Percentiles rank a stretch among this genome's conserved stretches.
Evolutionary conservation across 306 rosid species (phyloP).

Genomic region (Crataegus laevigata): DNA sequence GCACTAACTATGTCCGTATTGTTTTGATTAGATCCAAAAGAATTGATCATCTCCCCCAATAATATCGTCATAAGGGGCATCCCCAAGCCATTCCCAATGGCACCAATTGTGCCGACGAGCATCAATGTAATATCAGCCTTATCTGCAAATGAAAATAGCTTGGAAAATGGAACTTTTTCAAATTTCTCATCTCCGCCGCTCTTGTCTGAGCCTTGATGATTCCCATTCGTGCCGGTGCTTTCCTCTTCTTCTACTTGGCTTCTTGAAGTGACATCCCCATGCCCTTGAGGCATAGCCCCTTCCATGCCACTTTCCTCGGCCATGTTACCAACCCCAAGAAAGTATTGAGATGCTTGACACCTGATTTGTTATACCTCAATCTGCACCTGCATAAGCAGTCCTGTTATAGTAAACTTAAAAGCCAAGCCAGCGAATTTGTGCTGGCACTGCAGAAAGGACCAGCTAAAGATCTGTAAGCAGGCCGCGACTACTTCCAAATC

Average conservation of each 20-base stretch:
- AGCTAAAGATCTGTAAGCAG: not conserved
- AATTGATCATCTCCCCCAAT: constrained; percentile 51
- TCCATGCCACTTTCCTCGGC: constrained; percentile 25
- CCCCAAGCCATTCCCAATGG: constrained; percentile 58
- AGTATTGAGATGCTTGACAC: not conserved
- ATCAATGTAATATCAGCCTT: constrained; percentile 51
- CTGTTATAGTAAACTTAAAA: constrained; percentile 3
- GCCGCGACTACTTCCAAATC: not conserved
- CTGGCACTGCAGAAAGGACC: not conserved
- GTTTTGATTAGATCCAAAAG: constrained; percentile 57
- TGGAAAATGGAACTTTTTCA: constrained; percentile 52
- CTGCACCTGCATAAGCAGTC: constrained; percentile 18
- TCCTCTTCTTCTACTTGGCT: constrained; percentile 18
- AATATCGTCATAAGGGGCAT: constrained; percentile 69
- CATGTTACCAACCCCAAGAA: constrained; percentile 29
- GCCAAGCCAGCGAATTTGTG: not conserved
- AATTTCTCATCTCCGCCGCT: constrained; percentile 27
- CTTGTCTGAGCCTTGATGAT: constrained; percentile 16
- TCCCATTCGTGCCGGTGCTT: constrained; percentile 13
- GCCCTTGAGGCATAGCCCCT: constrained; percentile 2
- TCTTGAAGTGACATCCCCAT: constrained; percentile 28
- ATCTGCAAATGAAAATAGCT: constrained; percentile 73
- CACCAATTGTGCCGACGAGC: constrained; percentile 59
- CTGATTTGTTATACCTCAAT: not conserved
- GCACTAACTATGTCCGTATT: constrained; percentile 19